phyloP scores from a whole-genome alignment of 2,329 filamentous ascomycete genomes.

The Paecilomyces variotii region DNA sequence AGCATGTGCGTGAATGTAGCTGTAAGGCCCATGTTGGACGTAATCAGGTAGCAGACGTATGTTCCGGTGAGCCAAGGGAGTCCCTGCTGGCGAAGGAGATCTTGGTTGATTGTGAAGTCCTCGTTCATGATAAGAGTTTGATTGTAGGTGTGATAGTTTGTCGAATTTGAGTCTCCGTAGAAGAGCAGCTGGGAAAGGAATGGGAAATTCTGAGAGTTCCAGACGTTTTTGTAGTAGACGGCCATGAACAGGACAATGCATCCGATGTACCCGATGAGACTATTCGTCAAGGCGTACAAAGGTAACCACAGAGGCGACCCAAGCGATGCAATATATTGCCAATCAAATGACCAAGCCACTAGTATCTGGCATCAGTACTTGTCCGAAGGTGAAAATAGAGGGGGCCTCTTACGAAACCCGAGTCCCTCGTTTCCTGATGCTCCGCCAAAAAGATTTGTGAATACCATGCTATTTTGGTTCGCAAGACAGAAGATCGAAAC shows the following conservation, averaged over 20 bases:
- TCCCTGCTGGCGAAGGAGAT: slow-evolving; percentile 26
- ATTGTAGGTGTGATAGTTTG: slow-evolving; percentile 33
- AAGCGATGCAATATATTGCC: slow-evolving; percentile 35
- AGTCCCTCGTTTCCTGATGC: slow-evolving; percentile 39
- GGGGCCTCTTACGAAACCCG: slow-evolving; percentile 21
- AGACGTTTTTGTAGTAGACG: slow-evolving; percentile 38
- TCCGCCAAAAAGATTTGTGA: slow-evolving; percentile 47
- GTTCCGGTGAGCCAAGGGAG: slow-evolving; percentile 36
- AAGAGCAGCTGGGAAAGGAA: slow-evolving; percentile 39
- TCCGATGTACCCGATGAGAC: slow-evolving; percentile 28
- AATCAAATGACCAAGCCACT: slow-evolving; percentile 37
- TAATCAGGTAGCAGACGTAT: slow-evolving; percentile 35
- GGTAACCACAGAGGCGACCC: slow-evolving; percentile 31
- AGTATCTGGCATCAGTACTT: background rate
- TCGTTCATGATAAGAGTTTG: slow-evolving; percentile 35
- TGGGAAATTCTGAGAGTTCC: slow-evolving; percentile 30
- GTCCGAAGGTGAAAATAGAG: background rate
- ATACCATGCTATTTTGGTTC: slow-evolving; percentile 33
- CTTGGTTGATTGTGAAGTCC: slow-evolving; percentile 31
- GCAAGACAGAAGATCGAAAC: slow-evolving; percentile 41
- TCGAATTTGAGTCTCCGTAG: slow-evolving; percentile 27
- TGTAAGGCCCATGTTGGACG: slow-evolving; percentile 40
- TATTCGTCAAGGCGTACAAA: slow-evolving; percentile 32
- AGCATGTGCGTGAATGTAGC: slow-evolving; percentile 41
- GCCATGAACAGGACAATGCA: slow-evolving; percentile 32